phyloP scores from a whole-genome alignment of 768 basidiomycete species.

The Auriscalpium vulgare region DNA sequence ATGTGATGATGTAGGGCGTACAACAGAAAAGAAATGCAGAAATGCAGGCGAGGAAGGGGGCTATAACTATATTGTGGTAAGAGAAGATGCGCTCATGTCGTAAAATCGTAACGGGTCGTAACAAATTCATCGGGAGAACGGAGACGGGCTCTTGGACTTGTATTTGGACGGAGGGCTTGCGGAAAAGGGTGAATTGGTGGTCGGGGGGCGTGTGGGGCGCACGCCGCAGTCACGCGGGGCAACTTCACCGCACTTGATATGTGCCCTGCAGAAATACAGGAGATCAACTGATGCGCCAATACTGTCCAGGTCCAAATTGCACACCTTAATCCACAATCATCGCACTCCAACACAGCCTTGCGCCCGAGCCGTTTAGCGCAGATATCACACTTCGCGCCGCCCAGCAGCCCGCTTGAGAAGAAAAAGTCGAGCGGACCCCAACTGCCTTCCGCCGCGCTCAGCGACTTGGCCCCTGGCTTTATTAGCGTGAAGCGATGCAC shows the following conservation, averaged over 20 bases:
- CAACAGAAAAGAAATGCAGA: no score
- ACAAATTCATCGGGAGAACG: constrained; percentile 3
- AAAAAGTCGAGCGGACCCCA: constrained; percentile 80
- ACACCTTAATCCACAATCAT: constrained; percentile 73
- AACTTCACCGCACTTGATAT: constrained; percentile 79
- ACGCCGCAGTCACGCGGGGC: constrained; percentile 75
- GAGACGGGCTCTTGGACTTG: constrained; percentile 2
- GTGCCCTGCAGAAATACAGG: constrained; percentile 43
- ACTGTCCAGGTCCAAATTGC: constrained; percentile 22
- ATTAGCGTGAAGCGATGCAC: constrained; percentile 84
- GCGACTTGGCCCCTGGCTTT: constrained; percentile 65
- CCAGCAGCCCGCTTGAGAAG: constrained; percentile 64
- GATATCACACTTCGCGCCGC: constrained; percentile 67
- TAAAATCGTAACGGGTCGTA: background rate
- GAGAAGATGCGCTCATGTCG: no score
- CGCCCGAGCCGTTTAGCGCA: constrained; percentile 78
- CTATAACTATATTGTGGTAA: no score
- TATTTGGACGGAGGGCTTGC: background rate
- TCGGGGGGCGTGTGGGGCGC: constrained; percentile 25
- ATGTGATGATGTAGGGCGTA: no score
- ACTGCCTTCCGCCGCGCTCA: constrained; percentile 30
- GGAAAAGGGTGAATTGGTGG: background rate
- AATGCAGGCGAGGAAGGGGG: no score
- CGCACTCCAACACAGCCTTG: constrained; percentile 82
- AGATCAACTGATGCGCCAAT: background rate